These are phyloP conservation scores for Arthrobotrys entomopaga DNA, from an alignment of 2,329 filamentous ascomycete species.

Conservation along the genomic window DNA sequence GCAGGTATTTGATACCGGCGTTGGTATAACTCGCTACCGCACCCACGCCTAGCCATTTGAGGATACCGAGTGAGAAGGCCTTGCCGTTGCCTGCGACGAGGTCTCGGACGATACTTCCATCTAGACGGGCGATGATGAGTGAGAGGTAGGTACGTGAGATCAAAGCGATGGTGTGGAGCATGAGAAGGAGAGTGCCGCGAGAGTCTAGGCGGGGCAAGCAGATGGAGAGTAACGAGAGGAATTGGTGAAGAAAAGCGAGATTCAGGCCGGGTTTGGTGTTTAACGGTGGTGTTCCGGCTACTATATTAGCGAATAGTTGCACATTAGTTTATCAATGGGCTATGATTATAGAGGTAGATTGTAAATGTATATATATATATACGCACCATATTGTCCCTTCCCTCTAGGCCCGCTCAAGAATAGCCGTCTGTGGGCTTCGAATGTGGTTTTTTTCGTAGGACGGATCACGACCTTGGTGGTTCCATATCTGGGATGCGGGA, in stretches of 20 bases:
- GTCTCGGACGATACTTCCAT: constrained; percentile 95
- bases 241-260: constrained; percentile 94
- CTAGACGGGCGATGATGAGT: constrained; percentile 87
- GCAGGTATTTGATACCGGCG: constrained; percentile 93
- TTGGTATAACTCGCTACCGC: constrained; percentile 96
- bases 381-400: constrained; percentile 69
- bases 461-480: constrained; percentile 92
- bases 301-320: constrained; percentile 57
- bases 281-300: constrained; percentile 77
- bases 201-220: constrained; percentile 96
- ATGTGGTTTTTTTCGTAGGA: constrained; percentile 89
- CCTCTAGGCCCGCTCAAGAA: constrained; percentile 91
- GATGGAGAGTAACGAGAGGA: constrained; percentile 93
- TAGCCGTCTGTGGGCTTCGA: constrained; percentile 91
- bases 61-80: constrained; percentile 84
- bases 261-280: constrained; percentile 95
- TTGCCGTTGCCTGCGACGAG: constrained; percentile 93
- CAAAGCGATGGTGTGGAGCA: constrained; percentile 89
- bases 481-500: constrained; percentile 59
- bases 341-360: not conserved
- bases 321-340: not conserved
- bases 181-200: constrained; percentile 89
- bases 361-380: constrained; percentile 49
- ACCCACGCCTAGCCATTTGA: constrained; percentile 95
- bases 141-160: constrained; percentile 94